A percentile compares a stretch with the other conserved stretches of the same genome.
These are phyloP conservation scores for Plectosphaerella sp. DNA, from an alignment of 2,329 filamentous ascomycete genomes.

Conservation along the genomic window DNA sequence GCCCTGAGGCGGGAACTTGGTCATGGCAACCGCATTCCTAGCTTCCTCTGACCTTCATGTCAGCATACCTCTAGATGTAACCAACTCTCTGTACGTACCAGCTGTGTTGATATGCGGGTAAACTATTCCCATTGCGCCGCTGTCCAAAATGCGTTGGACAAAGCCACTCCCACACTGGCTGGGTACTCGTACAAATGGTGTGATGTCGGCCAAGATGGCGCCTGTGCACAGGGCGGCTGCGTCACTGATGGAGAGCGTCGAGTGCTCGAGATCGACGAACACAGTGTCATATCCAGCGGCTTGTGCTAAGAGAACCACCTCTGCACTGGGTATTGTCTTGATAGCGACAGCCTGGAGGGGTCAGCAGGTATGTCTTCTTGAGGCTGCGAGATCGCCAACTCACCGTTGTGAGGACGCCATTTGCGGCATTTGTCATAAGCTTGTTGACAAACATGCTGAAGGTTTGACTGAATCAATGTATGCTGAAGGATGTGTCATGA, in stretches of 20 bases:
- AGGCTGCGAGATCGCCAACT: background rate
- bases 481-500: background rate
- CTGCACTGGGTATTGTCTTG: background rate
- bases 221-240: constrained; percentile 19
- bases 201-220: constrained; percentile 18
- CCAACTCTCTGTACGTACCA: background rate
- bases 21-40: constrained; percentile 8
- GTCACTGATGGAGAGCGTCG: constrained; percentile 19
- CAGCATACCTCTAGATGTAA: background rate
- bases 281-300: constrained; percentile 22
- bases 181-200: constrained; percentile 25
- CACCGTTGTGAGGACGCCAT: background rate
- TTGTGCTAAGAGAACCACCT: background rate
- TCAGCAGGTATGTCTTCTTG: background rate
- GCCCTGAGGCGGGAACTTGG: constrained; percentile 20
- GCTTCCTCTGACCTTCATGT: constrained; percentile 14
- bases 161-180: constrained; percentile 23
- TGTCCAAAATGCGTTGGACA: constrained; percentile 24
- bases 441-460: background rate
- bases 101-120: constrained; percentile 19
- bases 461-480: background rate
- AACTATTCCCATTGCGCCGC: constrained; percentile 21
- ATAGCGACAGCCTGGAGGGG: background rate
- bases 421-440: background rate
- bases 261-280: constrained; percentile 31